A percentile compares a stretch with the other conserved stretches of the same genome.
phyloP scores from a whole-genome alignment of 2,329 filamentous ascomycete genomes.

The Fusarium abutilonis region DNA sequence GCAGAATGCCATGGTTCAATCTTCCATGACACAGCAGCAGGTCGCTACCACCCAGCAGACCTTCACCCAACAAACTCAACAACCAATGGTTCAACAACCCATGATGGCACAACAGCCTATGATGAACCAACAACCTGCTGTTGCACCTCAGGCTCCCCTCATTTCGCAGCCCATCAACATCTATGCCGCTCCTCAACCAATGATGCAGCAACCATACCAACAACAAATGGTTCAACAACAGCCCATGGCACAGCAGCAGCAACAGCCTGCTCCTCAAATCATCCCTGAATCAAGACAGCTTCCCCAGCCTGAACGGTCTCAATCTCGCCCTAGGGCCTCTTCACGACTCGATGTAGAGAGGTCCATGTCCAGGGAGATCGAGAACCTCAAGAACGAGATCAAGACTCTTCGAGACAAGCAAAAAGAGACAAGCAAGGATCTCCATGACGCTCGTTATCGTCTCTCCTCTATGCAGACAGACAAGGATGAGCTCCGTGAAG shows the following conservation, averaged over 20 bases:
- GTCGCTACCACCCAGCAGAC: conserved; percentile 19
- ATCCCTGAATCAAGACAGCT: conserved; percentile 35
- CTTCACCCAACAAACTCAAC: conserved; percentile 30
- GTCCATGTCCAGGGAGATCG: conserved; percentile 36
- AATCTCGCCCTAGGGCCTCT: conserved; percentile 28
- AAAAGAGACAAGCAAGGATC: conserved; percentile 38
- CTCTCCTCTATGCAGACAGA: conserved; percentile 41
- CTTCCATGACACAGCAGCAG: conserved; percentile 21
- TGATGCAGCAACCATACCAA: conserved; percentile 31
- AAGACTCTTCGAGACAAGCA: conserved; percentile 37
- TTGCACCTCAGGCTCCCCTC: conserved; percentile 18
- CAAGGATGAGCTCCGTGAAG: conserved; percentile 42
- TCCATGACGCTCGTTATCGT: conserved; percentile 40
- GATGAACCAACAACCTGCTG: conserved; percentile 27
- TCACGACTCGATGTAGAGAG: conserved; percentile 39
- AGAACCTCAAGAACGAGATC: conserved; percentile 39
- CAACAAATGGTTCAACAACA: conserved; percentile 28
- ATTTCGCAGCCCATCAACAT: conserved; percentile 28
- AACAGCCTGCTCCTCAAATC: conserved; percentile 17
- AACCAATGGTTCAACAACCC: conserved; percentile 31
- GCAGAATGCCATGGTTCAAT: conserved; percentile 26
- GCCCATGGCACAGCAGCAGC: conserved; percentile 16
- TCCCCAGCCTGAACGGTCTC: conserved; percentile 24
- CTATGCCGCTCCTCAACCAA: conserved; percentile 19
- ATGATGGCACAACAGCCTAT: conserved; percentile 23